Conservation (phyloP, 352 stramenopile species). For the Phytophthora cactorum region DNA sequence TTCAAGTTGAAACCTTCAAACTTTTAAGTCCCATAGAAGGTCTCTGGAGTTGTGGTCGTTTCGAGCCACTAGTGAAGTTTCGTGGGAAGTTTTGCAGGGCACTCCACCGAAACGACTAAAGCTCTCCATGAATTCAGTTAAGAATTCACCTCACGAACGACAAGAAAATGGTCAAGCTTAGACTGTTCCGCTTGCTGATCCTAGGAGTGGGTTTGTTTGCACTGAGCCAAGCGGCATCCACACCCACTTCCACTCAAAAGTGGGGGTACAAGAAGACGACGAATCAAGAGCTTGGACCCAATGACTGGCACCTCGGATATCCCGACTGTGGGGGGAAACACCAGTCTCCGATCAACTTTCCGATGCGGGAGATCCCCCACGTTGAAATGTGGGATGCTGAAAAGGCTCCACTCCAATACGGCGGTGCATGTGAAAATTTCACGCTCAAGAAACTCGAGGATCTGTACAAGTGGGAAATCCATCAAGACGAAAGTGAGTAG, state of each 20-base stretch:
- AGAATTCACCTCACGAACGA: background rate
- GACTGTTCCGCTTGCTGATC: slow-evolving; percentile 28
- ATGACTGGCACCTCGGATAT: slow-evolving; percentile 49
- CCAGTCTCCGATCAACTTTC: slow-evolving; percentile 68
- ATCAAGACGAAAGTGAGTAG: slow-evolving; percentile 38
- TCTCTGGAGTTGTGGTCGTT: background rate
- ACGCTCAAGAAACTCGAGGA: slow-evolving; percentile 66
- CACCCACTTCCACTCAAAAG: background rate
- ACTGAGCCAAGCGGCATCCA: slow-evolving; percentile 24
- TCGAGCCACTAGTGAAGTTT: background rate
- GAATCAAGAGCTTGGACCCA: slow-evolving; percentile 40
- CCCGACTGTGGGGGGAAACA: slow-evolving; percentile 41
- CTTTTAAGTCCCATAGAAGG: no score
- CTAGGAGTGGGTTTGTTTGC: slow-evolving; percentile 27
- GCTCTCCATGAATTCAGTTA: background rate
- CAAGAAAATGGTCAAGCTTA: background rate
- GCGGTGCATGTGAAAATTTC: slow-evolving; percentile 55
- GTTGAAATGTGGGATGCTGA: slow-evolving; percentile 48
- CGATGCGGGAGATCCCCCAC: slow-evolving; percentile 30
- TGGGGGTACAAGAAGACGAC: slow-evolving; percentile 63
- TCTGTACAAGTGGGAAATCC: slow-evolving; percentile 66
- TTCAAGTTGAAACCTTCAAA: background rate
- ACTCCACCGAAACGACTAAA: background rate
- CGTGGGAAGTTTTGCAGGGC: background rate
- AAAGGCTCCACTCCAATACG: slow-evolving; percentile 50